Percentiles rank a stretch among this genome's conserved stretches.
Conservation (phyloP, 1,284 basidiomycete species). For the Clitocybe nebularis region DNA sequence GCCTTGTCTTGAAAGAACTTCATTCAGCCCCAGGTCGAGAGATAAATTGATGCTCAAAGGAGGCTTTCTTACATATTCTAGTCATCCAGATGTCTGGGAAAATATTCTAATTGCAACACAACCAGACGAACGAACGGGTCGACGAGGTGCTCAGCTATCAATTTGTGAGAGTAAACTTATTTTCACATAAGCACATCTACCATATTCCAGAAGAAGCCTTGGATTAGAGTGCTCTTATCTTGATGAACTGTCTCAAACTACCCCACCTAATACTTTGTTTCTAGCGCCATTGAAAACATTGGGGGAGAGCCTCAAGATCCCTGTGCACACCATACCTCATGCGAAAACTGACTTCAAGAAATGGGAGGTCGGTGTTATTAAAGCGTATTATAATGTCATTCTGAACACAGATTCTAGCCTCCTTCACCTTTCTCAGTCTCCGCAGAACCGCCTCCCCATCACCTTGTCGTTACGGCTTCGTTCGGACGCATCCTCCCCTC, state of each 20-base stretch:
- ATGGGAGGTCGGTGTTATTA: conserved; percentile 47
- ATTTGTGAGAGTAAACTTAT: conserved; percentile 44
- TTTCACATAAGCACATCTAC: too few species aligned
- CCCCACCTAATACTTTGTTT: conserved; percentile 10
- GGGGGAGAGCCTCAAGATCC: conserved; percentile 44
- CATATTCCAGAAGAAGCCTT: too few species aligned
- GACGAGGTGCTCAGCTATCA: conserved; percentile 45
- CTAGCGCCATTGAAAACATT: conserved; percentile 58
- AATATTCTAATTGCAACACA: conserved; percentile 56
- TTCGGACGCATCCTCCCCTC: conserved; percentile 87
- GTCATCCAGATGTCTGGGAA: conserved; percentile 55
- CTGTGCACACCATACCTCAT: conserved; percentile 56
- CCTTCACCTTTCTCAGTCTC: conserved; percentile 31
- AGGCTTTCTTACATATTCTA: conserved; percentile 11
- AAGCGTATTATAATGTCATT: conserved; percentile 11
- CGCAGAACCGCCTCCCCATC: conserved; percentile 38
- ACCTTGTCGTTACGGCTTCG: conserved; percentile 85
- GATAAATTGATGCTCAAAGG: conserved; percentile 1
- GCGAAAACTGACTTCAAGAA: conserved; percentile 50
- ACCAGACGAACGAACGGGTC: conserved; percentile 51
- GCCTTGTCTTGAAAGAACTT: conserved; percentile 51
- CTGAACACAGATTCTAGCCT: conserved; percentile 1
- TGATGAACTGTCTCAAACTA: too few species aligned
- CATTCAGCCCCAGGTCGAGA: conserved; percentile 45
- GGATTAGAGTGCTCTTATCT: not conserved